Conservation (phyloP, 257 asterid genomes). For the Solanum appendiculatum region DNA sequence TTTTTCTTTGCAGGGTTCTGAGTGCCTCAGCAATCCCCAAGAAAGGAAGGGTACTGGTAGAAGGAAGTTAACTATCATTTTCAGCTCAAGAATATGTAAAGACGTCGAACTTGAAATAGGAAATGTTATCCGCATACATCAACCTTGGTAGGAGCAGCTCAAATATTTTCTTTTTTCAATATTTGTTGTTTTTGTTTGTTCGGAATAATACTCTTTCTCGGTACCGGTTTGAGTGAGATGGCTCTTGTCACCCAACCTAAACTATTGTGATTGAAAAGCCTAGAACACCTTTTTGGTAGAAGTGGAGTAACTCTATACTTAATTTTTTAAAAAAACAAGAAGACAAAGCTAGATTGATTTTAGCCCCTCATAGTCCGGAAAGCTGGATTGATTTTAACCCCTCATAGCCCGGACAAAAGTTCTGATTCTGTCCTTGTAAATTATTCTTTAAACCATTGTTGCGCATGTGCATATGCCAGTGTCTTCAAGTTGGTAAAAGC, state of each 20-base stretch:
- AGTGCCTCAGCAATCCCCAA: slow-evolving; percentile 21
- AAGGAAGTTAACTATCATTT: slow-evolving; percentile 48
- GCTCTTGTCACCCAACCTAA: neutral
- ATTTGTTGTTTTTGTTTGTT: neutral
- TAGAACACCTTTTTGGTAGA: neutral
- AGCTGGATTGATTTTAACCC: neutral
- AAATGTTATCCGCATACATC: slow-evolving; percentile 42
- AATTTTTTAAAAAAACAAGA: too few relatives aligned
- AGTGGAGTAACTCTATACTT: neutral
- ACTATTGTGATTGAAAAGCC: neutral
- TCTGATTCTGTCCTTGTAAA: neutral
- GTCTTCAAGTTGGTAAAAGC: neutral
- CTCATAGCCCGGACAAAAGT: neutral
- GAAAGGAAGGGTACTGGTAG: slow-evolving; percentile 11
- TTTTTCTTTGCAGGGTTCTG: slow-evolving; percentile 31
- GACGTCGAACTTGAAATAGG: slow-evolving; percentile 72
- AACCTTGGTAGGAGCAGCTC: slow-evolving; percentile 62
- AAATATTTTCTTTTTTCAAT: neutral
- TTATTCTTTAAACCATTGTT: neutral
- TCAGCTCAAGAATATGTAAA: slow-evolving; percentile 52
- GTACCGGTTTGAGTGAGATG: neutral
- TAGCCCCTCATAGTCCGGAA: too few relatives aligned
- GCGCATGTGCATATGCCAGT: neutral
- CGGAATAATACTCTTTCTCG: neutral
- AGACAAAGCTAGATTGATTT: neutral